These are phyloP conservation scores for Kokia cookei DNA, from an alignment of 441 rosid genomes.

Conservation along the genomic window DNA sequence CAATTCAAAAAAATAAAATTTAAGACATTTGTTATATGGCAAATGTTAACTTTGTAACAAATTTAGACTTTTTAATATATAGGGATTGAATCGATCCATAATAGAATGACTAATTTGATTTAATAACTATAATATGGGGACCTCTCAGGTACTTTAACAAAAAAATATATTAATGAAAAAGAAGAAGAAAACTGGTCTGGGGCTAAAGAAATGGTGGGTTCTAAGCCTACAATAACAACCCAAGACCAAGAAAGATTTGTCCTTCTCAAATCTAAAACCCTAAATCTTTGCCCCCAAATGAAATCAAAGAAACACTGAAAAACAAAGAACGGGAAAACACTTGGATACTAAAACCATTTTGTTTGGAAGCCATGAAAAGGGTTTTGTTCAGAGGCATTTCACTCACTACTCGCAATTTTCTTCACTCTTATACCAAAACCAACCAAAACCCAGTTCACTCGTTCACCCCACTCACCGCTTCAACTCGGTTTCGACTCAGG, in stretches of 20 bases:
- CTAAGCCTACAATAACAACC: background rate
- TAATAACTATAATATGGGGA: no score
- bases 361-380: slow-evolving; percentile 30
- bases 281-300: background rate
- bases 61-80: no score
- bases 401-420: slow-evolving; percentile 19
- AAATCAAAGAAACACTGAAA: background rate
- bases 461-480: slow-evolving; percentile 5
- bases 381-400: slow-evolving; percentile 23
- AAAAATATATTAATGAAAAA: background rate
- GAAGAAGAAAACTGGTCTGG: background rate
- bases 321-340: background rate
- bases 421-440: slow-evolving; percentile 10
- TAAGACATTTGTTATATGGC: no score
- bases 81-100: no score
- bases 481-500: slow-evolving; percentile 20
- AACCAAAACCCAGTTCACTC: slow-evolving; percentile 1
- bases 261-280: background rate
- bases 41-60: no score
- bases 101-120: no score
- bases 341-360: slow-evolving; percentile 22
- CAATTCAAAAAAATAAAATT: no score
- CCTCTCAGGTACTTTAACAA: no score
- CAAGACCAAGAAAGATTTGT: background rate
- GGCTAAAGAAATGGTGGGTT: background rate